These are phyloP conservation scores for Tulasnella sp. DNA, from an alignment of 768 basidiomycete species.

Conservation along the genomic window DNA sequence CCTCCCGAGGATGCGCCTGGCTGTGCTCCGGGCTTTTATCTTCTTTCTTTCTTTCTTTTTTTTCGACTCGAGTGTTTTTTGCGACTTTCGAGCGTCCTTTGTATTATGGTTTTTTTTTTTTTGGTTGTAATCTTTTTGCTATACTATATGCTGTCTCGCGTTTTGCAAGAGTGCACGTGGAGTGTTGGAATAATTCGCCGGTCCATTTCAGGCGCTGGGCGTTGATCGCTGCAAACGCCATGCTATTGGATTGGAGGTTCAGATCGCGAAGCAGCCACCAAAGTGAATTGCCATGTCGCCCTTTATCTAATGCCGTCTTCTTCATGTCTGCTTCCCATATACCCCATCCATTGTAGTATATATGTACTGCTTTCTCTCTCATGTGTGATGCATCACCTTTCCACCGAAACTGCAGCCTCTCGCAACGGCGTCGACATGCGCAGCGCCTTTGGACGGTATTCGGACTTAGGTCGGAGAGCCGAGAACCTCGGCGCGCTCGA, in stretches of 20 bases:
- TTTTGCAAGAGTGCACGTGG: no score
- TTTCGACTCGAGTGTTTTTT: no score
- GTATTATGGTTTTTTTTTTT: neutral
- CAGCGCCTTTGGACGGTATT: neutral
- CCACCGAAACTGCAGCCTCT: neutral
- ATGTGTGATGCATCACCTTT: neutral
- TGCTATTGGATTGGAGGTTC: no score
- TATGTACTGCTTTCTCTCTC: neutral
- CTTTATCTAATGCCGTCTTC: neutral
- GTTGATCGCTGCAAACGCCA: no score
- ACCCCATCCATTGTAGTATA: neutral
- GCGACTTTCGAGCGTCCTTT: neutral
- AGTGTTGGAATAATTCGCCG: no score
- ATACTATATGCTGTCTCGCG: constrained; percentile 1
- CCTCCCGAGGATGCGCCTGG: no score
- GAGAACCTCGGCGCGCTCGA: neutral
- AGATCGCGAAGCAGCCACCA: no score
- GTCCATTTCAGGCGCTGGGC: no score
- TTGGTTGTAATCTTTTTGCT: constrained; percentile 3
- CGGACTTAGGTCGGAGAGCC: neutral
- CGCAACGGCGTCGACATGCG: neutral
- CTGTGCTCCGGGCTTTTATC: no score
- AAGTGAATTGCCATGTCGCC: no score
- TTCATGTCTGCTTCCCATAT: neutral
- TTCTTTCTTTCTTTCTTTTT: no score